Evolutionary conservation across 192 early-diverging fungal genomes (phyloP), one percentile per base, ranked within the genome.

Genomic region (Coemansia sp.): DNA sequence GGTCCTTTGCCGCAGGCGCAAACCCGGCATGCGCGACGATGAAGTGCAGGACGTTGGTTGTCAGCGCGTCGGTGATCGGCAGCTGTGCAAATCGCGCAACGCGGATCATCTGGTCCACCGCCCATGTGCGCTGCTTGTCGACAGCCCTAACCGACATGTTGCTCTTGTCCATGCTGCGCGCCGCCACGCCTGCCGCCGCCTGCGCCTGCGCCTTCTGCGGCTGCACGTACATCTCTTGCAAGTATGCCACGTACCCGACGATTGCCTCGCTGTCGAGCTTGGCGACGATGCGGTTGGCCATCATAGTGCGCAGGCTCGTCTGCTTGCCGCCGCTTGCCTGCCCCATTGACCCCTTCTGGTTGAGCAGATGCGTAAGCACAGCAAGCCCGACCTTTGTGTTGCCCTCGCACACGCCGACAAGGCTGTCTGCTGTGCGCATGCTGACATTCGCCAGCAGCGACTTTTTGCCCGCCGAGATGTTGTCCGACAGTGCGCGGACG

Each of bases 401-500:
- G 48, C 83, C 81, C 61, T 87, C 77, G 16, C 90, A 88, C 43
- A 88, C 78, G 44, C 81, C 82, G n/a, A 71, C 45, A 20, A 83
- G 81, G 43, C 60, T 55, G 59, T 77, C 76, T n/a, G 67, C 68
- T 26, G 70, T 51, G 38, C 70, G 81, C 64, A 66, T 34, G 35
- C 94, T 92, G 33, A 88, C 88, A 74, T 94, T 93, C 85, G 89
- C 87, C 66, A 98, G 82, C 68, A 87, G 89, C 43, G 74, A 67
- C 48, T 89, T 90, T 45, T 89, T 85, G 35, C 90, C 83, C 53
- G 85, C 85, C n/a, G 88, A 85, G 35, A 95, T 81, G 79, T 93
- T 92, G 77, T 95, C 94, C 38, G 95, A 92, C 64, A 98, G 85
- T 24, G 86, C 87, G 20, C 92, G 89, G 85, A 97, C 89, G 52